phyloP scores from a whole-genome alignment of 2,329 filamentous ascomycete species.

The Verticillium isaacii region DNA sequence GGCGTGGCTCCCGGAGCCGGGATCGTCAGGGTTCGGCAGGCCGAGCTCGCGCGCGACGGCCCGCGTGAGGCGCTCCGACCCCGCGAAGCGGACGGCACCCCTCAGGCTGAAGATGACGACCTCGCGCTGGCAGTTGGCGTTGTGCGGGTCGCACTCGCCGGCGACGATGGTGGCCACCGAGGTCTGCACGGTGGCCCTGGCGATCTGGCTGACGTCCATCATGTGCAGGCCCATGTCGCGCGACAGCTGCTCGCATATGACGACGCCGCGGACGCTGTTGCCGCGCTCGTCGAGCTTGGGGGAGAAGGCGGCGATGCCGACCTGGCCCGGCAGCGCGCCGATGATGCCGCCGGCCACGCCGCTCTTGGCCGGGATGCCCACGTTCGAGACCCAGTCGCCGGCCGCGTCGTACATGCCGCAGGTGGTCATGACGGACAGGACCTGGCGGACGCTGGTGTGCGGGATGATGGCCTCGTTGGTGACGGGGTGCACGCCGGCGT shows the following conservation, averaged over 20 bases:
- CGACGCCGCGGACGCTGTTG: conserved; percentile 25
- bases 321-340: conserved; percentile 24
- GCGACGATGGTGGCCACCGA: conserved; percentile 23
- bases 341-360: conserved; percentile 28
- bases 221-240: conserved; percentile 27
- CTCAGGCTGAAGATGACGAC: conserved; percentile 25
- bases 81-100: conserved; percentile 27
- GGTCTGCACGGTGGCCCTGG: conserved; percentile 21
- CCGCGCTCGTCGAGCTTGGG: conserved; percentile 25
- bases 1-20: conserved; percentile 17
- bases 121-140: conserved; percentile 19
- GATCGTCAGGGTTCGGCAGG: conserved; percentile 14
- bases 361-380: conserved; percentile 32
- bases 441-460: conserved; percentile 29
- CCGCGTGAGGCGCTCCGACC: conserved; percentile 25
- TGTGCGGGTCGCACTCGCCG: conserved; percentile 17
- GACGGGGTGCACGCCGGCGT: conserved; percentile 28
- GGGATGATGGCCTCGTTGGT: conserved; percentile 28
- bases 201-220: conserved; percentile 28
- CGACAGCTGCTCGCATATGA: conserved; percentile 24
- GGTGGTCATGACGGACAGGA: conserved; percentile 35
- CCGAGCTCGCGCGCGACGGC: conserved; percentile 23
- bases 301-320: conserved; percentile 25
- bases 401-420: conserved; percentile 37
- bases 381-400: conserved; percentile 31